Evolutionary conservation across 2,329 filamentous ascomycete genomes (phyloP).

Genomic region (Cytospora paraplurivora): DNA sequence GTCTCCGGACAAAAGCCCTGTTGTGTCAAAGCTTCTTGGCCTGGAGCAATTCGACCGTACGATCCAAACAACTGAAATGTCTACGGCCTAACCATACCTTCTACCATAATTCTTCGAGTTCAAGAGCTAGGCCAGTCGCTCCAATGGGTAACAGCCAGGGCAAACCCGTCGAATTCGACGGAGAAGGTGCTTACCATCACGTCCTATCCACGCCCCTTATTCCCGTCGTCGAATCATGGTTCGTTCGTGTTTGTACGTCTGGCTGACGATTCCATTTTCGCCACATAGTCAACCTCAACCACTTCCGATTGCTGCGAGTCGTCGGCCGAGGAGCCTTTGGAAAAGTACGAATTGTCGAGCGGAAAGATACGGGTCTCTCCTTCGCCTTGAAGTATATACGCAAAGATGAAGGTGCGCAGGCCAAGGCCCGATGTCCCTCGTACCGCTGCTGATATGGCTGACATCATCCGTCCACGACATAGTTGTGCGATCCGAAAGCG

Average conservation of each 20-base stretch:
- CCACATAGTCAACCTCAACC: slow-evolving; percentile 83
- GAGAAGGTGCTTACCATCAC: slow-evolving; percentile 71
- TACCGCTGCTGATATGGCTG: slow-evolving; percentile 5
- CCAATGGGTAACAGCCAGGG: slow-evolving; percentile 92
- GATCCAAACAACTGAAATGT: slow-evolving; percentile 19
- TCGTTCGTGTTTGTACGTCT: slow-evolving; percentile 28
- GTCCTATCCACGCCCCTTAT: not conserved
- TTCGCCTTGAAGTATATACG: slow-evolving; percentile 98
- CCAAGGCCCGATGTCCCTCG: not conserved
- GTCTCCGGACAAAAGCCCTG: slow-evolving; percentile 20
- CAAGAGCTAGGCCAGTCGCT: slow-evolving; percentile 28
- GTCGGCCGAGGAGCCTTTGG: slow-evolving; percentile 98
- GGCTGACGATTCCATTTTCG: slow-evolving; percentile 25
- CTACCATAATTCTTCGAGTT: slow-evolving; percentile 21
- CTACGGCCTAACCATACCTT: slow-evolving; percentile 18
- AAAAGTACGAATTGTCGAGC: slow-evolving; percentile 97
- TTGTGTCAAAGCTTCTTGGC: slow-evolving; percentile 22
- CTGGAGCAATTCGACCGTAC: slow-evolving; percentile 16
- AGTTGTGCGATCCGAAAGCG: slow-evolving; percentile 97
- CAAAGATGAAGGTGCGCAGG: slow-evolving; percentile 85
- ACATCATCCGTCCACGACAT: slow-evolving; percentile 32
- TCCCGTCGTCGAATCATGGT: slow-evolving; percentile 17
- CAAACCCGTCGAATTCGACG: slow-evolving; percentile 88
- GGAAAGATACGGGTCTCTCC: slow-evolving; percentile 89
- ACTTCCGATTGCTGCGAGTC: slow-evolving; percentile 92